Conservation (phyloP, 2,329 filamentous ascomycete genomes). For the Fusarium camptoceras region DNA sequence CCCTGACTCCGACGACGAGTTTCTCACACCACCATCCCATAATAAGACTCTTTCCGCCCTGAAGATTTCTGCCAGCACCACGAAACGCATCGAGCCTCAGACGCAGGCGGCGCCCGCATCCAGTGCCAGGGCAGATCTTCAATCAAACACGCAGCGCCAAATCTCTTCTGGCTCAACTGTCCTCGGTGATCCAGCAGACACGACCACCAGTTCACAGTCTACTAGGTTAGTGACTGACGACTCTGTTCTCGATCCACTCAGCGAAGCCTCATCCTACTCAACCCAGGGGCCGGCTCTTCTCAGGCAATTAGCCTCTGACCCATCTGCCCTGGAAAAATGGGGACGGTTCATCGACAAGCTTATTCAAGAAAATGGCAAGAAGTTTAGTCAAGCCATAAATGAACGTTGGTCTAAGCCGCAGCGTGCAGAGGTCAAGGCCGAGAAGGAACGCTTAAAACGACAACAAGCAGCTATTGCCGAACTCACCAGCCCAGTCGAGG, state of each 20-base stretch:
- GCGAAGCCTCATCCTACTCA: neutral
- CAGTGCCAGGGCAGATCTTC: conserved; percentile 2
- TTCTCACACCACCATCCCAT: conserved; percentile 53
- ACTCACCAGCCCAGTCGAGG: conserved; percentile 56
- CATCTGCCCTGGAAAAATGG: conserved; percentile 51
- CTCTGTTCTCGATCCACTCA: neutral
- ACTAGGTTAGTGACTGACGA: conserved; percentile 16
- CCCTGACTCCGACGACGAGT: conserved; percentile 69
- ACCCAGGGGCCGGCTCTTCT: conserved; percentile 41
- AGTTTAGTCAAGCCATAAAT: conserved; percentile 61
- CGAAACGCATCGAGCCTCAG: neutral
- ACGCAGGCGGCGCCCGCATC: neutral
- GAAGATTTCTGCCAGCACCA: conserved; percentile 9
- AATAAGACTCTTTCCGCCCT: conserved; percentile 31
- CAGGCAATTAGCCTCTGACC: conserved; percentile 47
- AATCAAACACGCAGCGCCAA: conserved; percentile 26
- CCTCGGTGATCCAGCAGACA: neutral
- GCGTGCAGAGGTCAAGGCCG: conserved; percentile 60
- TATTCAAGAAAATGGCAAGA: conserved; percentile 60
- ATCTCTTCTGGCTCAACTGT: conserved; percentile 24
- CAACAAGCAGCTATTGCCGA: conserved; percentile 59
- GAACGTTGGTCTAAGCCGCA: conserved; percentile 60
- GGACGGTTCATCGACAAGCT: conserved; percentile 55
- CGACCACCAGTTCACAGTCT: conserved; percentile 20
- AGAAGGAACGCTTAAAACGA: conserved; percentile 60